Base-by-base conservation (phyloP, 495 filamentous ascomycete species). In the Tirmania nivea region DNA sequence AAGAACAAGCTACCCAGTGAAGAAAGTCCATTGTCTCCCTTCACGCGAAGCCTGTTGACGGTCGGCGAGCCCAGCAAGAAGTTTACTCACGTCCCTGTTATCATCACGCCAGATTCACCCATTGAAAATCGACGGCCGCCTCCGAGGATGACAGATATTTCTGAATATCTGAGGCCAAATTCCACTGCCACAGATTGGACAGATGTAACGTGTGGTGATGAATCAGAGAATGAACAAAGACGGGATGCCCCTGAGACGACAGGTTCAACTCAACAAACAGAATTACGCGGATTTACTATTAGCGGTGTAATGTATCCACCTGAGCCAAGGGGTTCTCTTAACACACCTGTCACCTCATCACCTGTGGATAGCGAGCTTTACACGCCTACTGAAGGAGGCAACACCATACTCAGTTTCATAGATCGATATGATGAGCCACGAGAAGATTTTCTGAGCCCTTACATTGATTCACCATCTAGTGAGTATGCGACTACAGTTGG, bases 341-440 rank as follows among this genome's bases (percentile, higher is more conserved):
- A 19, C 17, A 19, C 14, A 19, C 39, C 17, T 3, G 5, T 19
- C 17, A 19, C 9, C 17, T 4, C 39, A 45, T 45, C 39, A 14
- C 39, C 39, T 4, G 39, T 19, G 17, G 39, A 45, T 3, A 19
- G 39, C 17, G 39, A 19, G 17, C 39, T 45, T 19, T 45, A 45
- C 39, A 45, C 39, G 17, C 39, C 39, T 14, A 45, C 39, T 14
- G 39, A 45, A 14, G 61, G 63, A 31, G 60, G 62, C 48, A 53
- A 55, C 39, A 64, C 61, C 42, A 60, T 64, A 36, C 55, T 50
- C 45, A 59, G 57, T 50, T 57, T 64, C 21, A 63, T 64, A 49
- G 62, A 64, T 21, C 48, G 57, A 54, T 64, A 64, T 25, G 61
- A 64, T 59, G 61, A 64, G 8, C 61, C 62, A 16, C 54, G 61